phyloP scores from a whole-genome alignment of 2,329 filamentous ascomycete genomes.

The Fusarium setosum region DNA sequence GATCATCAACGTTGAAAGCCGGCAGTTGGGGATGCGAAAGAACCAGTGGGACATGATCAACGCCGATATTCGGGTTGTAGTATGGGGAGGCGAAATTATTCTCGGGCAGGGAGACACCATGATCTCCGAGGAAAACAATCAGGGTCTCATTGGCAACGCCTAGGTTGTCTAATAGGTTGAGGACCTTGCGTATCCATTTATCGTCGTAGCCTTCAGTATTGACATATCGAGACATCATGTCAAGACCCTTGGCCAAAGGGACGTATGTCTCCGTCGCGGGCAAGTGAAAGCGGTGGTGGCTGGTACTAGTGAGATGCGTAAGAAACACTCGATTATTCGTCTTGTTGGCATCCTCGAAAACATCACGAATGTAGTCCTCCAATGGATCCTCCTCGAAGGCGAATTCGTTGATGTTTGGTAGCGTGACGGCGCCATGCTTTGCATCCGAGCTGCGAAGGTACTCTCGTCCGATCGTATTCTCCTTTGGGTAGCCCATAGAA shows the following conservation, averaged over 20 bases:
- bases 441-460: slow-evolving; percentile 44
- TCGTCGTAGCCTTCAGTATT: slow-evolving; percentile 48
- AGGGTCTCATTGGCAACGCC: slow-evolving; percentile 49
- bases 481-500: slow-evolving; percentile 44
- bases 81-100: slow-evolving; percentile 46
- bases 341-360: slow-evolving; percentile 44
- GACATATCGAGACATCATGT: slow-evolving; percentile 47
- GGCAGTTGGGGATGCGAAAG: slow-evolving; percentile 47
- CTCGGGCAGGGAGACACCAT: slow-evolving; percentile 48
- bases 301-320: slow-evolving; percentile 51
- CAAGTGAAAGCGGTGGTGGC: slow-evolving; percentile 48
- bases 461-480: slow-evolving; percentile 43
- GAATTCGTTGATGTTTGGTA: slow-evolving; percentile 50
- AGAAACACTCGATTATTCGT: slow-evolving; percentile 48
- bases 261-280: slow-evolving; percentile 44
- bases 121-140: slow-evolving; percentile 48
- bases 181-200: slow-evolving; percentile 45
- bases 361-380: slow-evolving; percentile 48
- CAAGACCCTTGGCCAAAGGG: slow-evolving; percentile 39
- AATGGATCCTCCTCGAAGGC: slow-evolving; percentile 47
- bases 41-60: slow-evolving; percentile 46
- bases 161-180: slow-evolving; percentile 45
- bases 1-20: slow-evolving; percentile 40
- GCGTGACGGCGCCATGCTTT: slow-evolving; percentile 44
- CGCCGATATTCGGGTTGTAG: slow-evolving; percentile 47